Base-by-base conservation (phyloP, 169 alveolate species). In the Cryptosporidium bovis region DNA sequence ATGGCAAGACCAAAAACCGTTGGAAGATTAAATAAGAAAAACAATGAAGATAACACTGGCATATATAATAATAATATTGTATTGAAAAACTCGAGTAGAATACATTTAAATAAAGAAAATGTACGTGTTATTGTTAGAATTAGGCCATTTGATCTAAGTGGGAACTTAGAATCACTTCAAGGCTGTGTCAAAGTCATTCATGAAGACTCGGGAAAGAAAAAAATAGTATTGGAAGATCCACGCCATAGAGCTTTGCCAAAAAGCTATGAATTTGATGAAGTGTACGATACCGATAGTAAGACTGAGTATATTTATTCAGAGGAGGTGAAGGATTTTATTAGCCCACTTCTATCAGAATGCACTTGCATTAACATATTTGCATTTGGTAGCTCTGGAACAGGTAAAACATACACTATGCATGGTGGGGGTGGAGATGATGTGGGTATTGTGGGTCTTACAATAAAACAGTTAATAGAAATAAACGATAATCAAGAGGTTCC, bases 331-430 rank as follows among this genome's bases (percentile, higher is more conserved):
- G 64, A 60, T 36, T 77, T 46, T 48, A 64, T 77, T 16, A 27
- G n/a, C 6, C 87, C 87, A 15, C 55, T 77, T 16, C 27, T 77
- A 10, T 56, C 71, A 44, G 87, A 77, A 15, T 77, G 87, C 16
- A 58, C 87, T 10, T 77, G 87, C 56, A 77, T 77, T 4, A 87
- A 83, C 27, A 65, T 87, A 24, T 87, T 87, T 65, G 92, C 92
- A 33, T 83, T 82, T 56, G 92, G 92, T 20, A 83, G 90, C 29
- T 82, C 90, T 31, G 92, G 92, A 12, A 82, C 85, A 16, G 92
- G 92, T n/a, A 87, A 87, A 66, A 87, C 92, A 13, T 87, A 48
- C 69, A 87, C 90, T 4, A 87, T 87, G 92, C 92, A 87, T 50
- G 92, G 87, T 2, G 65, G 46, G 31, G 29, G 18, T 16, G 31